Evolutionary conservation across 768 basidiomycete genomes (phyloP).

Genomic region (Suillus sp.): DNA sequence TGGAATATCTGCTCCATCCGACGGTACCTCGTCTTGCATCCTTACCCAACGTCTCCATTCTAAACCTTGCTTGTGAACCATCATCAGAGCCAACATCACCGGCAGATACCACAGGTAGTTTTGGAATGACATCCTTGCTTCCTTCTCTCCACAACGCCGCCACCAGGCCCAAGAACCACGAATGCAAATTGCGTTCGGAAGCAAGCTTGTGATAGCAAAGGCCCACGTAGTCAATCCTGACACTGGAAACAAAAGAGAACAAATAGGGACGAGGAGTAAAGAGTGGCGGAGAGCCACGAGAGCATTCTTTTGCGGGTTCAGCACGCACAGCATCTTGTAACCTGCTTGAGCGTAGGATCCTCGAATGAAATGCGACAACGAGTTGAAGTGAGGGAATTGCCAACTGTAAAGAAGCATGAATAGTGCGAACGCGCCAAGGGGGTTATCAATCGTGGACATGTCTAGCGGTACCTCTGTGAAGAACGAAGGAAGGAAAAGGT

Average conservation of each 20-base stretch:
- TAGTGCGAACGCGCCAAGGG: slow-evolving; percentile 77
- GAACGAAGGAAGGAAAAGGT: slow-evolving; percentile 64
- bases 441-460: slow-evolving; percentile 67
- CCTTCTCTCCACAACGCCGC: slow-evolving; percentile 68
- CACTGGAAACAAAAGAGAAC: slow-evolving; percentile 79
- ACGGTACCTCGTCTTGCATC: not conserved
- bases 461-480: slow-evolving; percentile 46
- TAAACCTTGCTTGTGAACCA: slow-evolving; percentile 89
- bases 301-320: slow-evolving; percentile 77
- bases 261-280: slow-evolving; percentile 72
- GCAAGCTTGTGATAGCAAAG: slow-evolving; percentile 75
- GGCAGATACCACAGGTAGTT: slow-evolving; percentile 91
- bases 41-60: slow-evolving; percentile 73
- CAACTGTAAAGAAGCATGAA: slow-evolving; percentile 90
- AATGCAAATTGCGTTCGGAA: slow-evolving; percentile 74
- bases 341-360: slow-evolving; percentile 91
- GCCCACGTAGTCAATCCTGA: slow-evolving; percentile 92
- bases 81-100: slow-evolving; percentile 86
- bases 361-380: slow-evolving; percentile 85
- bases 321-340: slow-evolving; percentile 88
- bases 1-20: not conserved
- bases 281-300: slow-evolving; percentile 86
- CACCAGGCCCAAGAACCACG: slow-evolving; percentile 77
- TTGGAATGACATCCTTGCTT: slow-evolving; percentile 78
- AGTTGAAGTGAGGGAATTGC: slow-evolving; percentile 99